Conservation (phyloP, 306 rosid species). For the Vicia sativa region DNA sequence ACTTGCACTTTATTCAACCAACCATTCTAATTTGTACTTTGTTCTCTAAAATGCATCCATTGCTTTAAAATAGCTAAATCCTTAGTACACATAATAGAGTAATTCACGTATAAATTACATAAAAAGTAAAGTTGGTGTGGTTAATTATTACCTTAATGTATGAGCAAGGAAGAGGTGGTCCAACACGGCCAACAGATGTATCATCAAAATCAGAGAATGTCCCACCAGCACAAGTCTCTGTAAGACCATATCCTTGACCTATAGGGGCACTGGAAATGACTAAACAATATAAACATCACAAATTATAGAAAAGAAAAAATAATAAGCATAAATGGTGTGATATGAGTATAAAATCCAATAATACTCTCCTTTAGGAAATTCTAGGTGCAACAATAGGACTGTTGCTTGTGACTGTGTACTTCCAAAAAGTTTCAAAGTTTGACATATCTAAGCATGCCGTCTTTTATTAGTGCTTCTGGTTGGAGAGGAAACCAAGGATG, state of each 20-base stretch:
- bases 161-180: conserved; percentile 98
- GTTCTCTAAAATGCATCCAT: conserved; percentile 2
- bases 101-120: conserved; percentile 20
- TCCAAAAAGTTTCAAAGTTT: background rate
- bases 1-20: conserved; percentile 1
- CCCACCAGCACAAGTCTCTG: conserved; percentile 96
- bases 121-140: conserved; percentile 11
- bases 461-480: background rate
- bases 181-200: conserved; percentile 90
- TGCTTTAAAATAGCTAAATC: background rate
- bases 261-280: conserved; percentile 74
- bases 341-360: conserved; percentile 13
- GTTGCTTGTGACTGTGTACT: background rate
- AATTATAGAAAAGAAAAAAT: conserved; percentile 2
- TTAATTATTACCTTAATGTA: conserved; percentile 65
- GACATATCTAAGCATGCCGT: conserved; percentile 15
- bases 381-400: background rate
- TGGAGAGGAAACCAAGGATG: conserved; percentile 8
- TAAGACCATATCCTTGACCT: conserved; percentile 99
- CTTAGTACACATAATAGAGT: background rate
- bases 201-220: conserved; percentile 93
- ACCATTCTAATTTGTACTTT: background rate
- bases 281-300: conserved; percentile 36
- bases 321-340: background rate
- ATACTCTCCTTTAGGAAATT: background rate